Base-by-base conservation (phyloP, 306 rosid genomes). In the Pterocarpus santalinus region DNA sequence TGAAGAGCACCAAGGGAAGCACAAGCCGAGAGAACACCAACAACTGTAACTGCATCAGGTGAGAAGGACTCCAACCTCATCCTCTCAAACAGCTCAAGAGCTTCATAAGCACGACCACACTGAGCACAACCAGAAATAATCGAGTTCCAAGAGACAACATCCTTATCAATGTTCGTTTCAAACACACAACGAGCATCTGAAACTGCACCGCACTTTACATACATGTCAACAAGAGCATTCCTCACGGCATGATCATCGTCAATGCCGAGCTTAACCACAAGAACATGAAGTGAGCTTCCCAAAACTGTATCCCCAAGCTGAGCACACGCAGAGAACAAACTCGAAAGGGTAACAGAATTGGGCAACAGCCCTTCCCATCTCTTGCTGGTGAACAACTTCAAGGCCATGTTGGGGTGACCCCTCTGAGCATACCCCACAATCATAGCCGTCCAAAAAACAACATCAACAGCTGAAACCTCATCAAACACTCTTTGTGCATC, bases 401-500 rank as follows among this genome's bases (percentile, higher is more conserved):
- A 72, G 0, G 94, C 93, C 79, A 86, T 77, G 8, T 43, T 66
- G 1, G 97, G 89, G 8, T 86, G 77, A 74, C 91, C 93, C 49
- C 82, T 73, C 64, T 90, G 94, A 56, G 89, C 75, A 83, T 87
- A 91, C 72, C 98, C 98, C 12, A 85, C 94, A 70, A 91, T 90
- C 97, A 93, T 90, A 2, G 97, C 97, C 2, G 98, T 91, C 93
- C 98, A 94, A 1, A 89, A 91, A 79, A 94, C 92, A 77, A 87
- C 81, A 72, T 91, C 93, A 46, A 39, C 28, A 2, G 44, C 10
- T 2, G 78, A 78, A 75, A 88, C 65, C 22, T 88, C 97, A 38
- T 89, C 90, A 69, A 87, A 87, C 65, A 93, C 87, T 0, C 70
- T 65, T 62, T 89, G 87, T 67, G 96, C 97, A 86, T 93, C 92